Evolutionary conservation across 1,284 basidiomycete genomes (phyloP).

Genomic region (Sparassis latifolia): DNA sequence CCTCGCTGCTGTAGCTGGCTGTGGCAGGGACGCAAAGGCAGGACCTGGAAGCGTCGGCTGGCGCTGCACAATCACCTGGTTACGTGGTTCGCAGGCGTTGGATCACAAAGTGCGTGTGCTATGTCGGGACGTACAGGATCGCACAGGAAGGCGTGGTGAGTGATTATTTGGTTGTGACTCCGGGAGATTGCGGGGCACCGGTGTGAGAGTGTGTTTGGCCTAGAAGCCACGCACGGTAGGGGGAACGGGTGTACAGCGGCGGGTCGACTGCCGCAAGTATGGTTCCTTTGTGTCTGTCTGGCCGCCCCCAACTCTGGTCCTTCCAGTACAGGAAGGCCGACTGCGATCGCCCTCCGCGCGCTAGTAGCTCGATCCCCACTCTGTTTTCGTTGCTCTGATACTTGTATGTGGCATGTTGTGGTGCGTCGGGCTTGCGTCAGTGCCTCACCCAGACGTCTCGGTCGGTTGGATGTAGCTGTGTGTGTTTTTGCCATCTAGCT

Average conservation of each 20-base stretch:
- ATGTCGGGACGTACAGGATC: slow-evolving; percentile 14
- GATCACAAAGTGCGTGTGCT: slow-evolving; percentile 5
- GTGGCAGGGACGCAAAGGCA: slow-evolving; percentile 21
- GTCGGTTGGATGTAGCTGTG: slow-evolving; percentile 1
- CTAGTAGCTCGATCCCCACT: slow-evolving; percentile 20
- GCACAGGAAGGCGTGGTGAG: slow-evolving; percentile 17
- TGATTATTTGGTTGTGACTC: slow-evolving; percentile 2
- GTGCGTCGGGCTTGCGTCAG: slow-evolving; percentile 18
- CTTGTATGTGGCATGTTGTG: slow-evolving; percentile 11
- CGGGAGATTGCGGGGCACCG: slow-evolving; percentile 12
- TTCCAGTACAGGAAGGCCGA: slow-evolving; percentile 26
- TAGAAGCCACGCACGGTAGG: slow-evolving; percentile 13
- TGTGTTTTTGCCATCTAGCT: slow-evolving; percentile 10
- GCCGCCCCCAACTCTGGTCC: slow-evolving; percentile 24
- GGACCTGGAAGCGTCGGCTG: slow-evolving; percentile 39
- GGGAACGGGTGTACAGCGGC: slow-evolving; percentile 13
- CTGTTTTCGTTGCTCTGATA: slow-evolving; percentile 7
- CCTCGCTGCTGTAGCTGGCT: slow-evolving; percentile 19
- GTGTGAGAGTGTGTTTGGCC: slow-evolving; percentile 11
- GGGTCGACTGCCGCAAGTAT: slow-evolving; percentile 12
- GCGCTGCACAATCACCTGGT: slow-evolving; percentile 45
- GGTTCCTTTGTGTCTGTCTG: slow-evolving; percentile 9
- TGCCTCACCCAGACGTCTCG: slow-evolving; percentile 15
- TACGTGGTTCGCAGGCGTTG: slow-evolving; percentile 24
- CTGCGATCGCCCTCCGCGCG: slow-evolving; percentile 18